These are phyloP conservation scores for Neofusicoccum sp. DNA, from an alignment of 2,329 filamentous ascomycete genomes.

Conservation along the genomic window DNA sequence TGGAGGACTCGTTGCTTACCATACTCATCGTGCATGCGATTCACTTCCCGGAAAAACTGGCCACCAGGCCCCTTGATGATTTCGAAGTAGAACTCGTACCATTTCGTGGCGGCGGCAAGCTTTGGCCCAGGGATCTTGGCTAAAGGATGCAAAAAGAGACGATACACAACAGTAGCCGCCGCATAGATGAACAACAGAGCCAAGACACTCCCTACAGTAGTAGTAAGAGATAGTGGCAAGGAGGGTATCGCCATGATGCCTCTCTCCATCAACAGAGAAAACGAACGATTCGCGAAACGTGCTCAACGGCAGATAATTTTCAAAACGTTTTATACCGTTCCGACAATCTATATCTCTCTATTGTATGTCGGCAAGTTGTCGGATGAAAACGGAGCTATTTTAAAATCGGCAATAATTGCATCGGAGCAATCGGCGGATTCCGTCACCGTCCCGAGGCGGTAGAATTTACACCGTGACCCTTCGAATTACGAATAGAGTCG, in stretches of 20 bases:
- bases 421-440: no score
- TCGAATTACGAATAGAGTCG: no score
- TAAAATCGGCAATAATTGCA: no score
- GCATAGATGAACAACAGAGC: not conserved
- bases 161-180: constrained; percentile 3
- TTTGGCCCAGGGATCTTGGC: constrained; percentile 22
- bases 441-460: no score
- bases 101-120: constrained; percentile 20
- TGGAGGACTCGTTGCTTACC: constrained; percentile 15
- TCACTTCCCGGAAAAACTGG: constrained; percentile 26
- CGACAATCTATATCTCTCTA: no score
- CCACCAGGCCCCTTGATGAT: constrained; percentile 20
- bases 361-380: no score
- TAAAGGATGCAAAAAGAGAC: constrained; percentile 20
- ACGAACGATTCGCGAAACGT: no score
- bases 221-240: not conserved
- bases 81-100: constrained; percentile 22
- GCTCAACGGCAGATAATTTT: no score
- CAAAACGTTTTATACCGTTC: no score
- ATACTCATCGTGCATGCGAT: constrained; percentile 29
- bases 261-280: no score
- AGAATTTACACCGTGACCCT: no score
- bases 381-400: no score
- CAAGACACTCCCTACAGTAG: not conserved
- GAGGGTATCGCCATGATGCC: not conserved